Evolutionary conservation across 441 rosid genomes (phyloP).

Genomic region (Mallotus japonicus): DNA sequence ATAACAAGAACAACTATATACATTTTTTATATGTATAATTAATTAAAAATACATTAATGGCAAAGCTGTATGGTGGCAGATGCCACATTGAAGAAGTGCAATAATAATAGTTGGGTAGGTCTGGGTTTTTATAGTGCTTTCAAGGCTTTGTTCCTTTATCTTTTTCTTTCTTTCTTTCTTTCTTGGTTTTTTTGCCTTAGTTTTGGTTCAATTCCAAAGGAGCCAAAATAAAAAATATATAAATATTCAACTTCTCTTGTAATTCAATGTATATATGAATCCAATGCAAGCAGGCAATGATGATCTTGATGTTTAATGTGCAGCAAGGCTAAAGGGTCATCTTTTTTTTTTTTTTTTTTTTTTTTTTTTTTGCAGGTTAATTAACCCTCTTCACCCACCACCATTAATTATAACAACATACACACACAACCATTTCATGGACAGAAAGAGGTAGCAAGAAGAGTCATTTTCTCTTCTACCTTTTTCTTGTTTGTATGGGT

Average conservation of each 20-base stretch:
- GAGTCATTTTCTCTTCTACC: conserved; percentile 37
- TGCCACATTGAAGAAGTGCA: conserved; percentile 77
- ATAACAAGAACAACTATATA: background rate
- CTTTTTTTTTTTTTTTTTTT: too few relatives aligned
- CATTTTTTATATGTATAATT: too few relatives aligned
- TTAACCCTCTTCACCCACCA: conserved; percentile 60
- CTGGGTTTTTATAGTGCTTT: conserved; percentile 56
- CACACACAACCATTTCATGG: background rate
- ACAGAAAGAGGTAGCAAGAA: conserved; percentile 7
- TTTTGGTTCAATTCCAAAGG: conserved; percentile 12
- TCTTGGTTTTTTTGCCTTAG: conserved; percentile 18
- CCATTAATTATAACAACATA: conserved; percentile 33
- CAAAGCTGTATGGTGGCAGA: conserved; percentile 54
- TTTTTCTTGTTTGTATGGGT: conserved; percentile 29
- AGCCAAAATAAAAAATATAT: background rate
- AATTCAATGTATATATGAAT: conserved; percentile 36
- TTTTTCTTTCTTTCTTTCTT: background rate
- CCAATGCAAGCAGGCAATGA: conserved; percentile 50
- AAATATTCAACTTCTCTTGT: background rate
- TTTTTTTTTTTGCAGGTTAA: conserved; percentile 37
- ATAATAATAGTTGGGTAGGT: conserved; percentile 76
- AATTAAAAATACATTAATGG: conserved; percentile 30
- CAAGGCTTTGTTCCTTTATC: conserved; percentile 23
- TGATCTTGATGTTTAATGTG: conserved; percentile 53
- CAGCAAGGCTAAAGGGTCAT: conserved; percentile 29